Evolutionary conservation across 108 stramenopile genomes (phyloP), one percentile per base, ranked within the genome.

Genomic region (Cylindrotheca fusiformis): DNA sequence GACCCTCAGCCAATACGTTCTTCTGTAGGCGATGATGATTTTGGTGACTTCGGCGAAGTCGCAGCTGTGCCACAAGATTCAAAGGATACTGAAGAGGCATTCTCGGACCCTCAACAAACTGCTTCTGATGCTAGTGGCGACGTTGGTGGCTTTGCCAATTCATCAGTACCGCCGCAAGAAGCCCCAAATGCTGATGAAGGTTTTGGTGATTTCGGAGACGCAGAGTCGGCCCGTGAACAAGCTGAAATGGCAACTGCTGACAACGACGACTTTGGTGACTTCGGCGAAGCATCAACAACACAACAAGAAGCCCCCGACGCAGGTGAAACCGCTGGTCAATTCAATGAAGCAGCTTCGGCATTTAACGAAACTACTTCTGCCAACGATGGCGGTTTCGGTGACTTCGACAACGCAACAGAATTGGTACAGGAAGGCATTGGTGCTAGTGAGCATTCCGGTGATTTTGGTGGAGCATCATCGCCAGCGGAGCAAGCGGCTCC

Each of bases 231-330:
- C 36, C 6, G 6, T 10, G 6, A 6, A 12, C 1, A 32, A 1
- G 10, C 32, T 8, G 6, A 45, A 30, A 17, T 22, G 51, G 3
- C 18, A 18, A 2, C 18, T 14, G 24, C 48, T 2, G 66, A 66
- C 21, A 46, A 24, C 25, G 52, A 52, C 47, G 72, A 65, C 48
- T 66, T 73, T 31, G 72, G 65, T 24, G 64, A 65, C 19, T 59
- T 71, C 21, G 18, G 21, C 10, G 30, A 64, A 14, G 6, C 19
- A 12, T 14, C 2, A 33, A 8, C 22, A 14, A 54, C 14, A 14
- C 12, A 14, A 10, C 23, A 57, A 6, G 57, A 58, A 23, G 52
- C 14, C 4, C 25, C 21, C 32, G 30, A 63, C 4, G 24, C n/a
- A n/a, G n/a, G n/a, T 47, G 70, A 29, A 31, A 59, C 33, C 18